Conservation (phyloP, 23 red algal species). For the Pyropia haitanensis region DNA sequence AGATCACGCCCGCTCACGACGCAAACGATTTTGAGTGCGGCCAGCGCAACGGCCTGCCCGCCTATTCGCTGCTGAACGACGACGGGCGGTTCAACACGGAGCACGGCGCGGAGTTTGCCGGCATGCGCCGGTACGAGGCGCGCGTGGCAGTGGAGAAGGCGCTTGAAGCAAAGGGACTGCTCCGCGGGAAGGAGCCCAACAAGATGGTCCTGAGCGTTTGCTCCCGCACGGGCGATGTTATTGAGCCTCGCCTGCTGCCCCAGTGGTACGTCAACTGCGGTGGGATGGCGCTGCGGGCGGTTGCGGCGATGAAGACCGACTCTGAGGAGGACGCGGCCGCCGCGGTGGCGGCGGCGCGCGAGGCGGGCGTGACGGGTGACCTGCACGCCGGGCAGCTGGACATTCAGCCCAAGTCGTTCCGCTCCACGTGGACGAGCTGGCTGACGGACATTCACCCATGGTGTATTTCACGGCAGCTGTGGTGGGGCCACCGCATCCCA, state of each 20-base stretch:
- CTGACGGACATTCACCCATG: conserved; percentile 93
- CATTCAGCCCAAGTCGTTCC: conserved; percentile 69
- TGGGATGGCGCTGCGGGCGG: conserved; percentile 58
- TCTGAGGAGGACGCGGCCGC: too few species aligned
- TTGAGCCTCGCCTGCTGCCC: conserved; percentile 83
- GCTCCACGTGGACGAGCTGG: conserved; percentile 85
- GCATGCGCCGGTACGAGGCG: conserved; percentile 91
- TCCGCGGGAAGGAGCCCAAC: conserved; percentile 82
- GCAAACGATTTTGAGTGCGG: conserved; percentile 98
- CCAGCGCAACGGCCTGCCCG: conserved; percentile 61
- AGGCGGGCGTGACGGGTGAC: too few species aligned
- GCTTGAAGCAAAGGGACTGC: conserved; percentile 43
- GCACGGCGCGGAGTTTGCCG: conserved; percentile 62
- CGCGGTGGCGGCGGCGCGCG: background rate
- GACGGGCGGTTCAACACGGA: conserved; percentile 74
- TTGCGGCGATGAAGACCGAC: conserved; percentile 32
- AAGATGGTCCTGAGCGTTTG: conserved; percentile 85
- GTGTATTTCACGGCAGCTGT: conserved; percentile 97
- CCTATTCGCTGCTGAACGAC: conserved; percentile 63
- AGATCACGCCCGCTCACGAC: conserved; percentile 98
- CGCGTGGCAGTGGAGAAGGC: conserved; percentile 83
- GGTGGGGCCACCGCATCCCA: conserved; percentile 99
- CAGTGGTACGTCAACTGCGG: conserved; percentile 97
- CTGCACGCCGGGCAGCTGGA: conserved; percentile 36
- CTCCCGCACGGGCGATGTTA: conserved; percentile 88